Conservation (phyloP, 2,329 filamentous ascomycete genomes). For the Conoideocrella luteorostrata region DNA sequence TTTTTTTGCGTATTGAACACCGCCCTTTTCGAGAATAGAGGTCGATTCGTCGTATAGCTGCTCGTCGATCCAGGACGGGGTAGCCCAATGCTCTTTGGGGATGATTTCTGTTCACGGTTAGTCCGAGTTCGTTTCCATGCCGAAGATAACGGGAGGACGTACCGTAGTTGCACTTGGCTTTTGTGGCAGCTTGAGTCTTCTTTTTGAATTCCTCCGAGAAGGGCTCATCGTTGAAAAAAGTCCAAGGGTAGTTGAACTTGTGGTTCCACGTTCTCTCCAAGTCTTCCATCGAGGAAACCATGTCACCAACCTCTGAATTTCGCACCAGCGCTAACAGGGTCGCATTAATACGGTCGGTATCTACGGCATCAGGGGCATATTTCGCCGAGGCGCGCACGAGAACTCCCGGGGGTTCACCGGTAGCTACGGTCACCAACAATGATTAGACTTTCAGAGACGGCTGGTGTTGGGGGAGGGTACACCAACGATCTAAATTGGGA, state of each 20-base stretch:
- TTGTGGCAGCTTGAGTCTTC: constrained; percentile 73
- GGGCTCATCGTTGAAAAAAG: constrained; percentile 94
- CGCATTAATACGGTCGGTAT: constrained; percentile 83
- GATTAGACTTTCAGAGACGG: constrained; percentile 13
- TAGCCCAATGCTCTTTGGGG: constrained; percentile 90
- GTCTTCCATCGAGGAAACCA: constrained; percentile 84
- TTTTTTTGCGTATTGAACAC: constrained; percentile 85
- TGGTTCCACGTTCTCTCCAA: constrained; percentile 92
- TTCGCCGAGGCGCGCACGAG: constrained; percentile 68
- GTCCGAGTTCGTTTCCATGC: background rate
- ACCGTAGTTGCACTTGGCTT: constrained; percentile 84
- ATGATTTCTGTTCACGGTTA: constrained; percentile 58
- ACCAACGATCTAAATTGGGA: constrained; percentile 80
- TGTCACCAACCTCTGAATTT: constrained; percentile 78
- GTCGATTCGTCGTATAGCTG: constrained; percentile 82
- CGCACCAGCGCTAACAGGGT: constrained; percentile 87
- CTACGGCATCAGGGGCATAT: constrained; percentile 68
- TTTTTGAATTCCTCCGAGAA: constrained; percentile 92
- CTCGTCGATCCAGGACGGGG: constrained; percentile 85
- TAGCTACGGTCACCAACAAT: constrained; percentile 47
- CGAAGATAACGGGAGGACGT: constrained; percentile 21
- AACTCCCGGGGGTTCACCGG: constrained; percentile 72
- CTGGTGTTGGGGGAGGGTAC: constrained; percentile 1
- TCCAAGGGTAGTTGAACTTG: constrained; percentile 99
- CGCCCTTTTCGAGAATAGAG: constrained; percentile 71